A percentile compares a stretch with the other conserved stretches of the same genome.
phyloP scores from a whole-genome alignment of 192 early-diverging fungal species.

The Linderina pennispora region DNA sequence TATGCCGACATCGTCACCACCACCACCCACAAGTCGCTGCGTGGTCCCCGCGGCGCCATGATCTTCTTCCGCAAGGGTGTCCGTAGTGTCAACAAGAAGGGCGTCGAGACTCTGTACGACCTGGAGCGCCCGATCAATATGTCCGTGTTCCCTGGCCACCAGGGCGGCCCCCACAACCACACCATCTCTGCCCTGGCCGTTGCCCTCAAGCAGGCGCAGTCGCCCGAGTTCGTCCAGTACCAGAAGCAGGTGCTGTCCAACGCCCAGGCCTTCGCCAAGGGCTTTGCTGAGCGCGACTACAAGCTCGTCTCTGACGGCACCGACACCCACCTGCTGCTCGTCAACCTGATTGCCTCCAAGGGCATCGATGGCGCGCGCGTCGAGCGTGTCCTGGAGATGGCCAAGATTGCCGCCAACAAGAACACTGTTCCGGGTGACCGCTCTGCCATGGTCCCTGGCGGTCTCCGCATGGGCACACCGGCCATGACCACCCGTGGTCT shows the following conservation, averaged over 20 bases:
- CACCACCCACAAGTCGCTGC: constrained; percentile 97
- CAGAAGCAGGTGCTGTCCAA: constrained; percentile 88
- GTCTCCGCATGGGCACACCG: constrained; percentile 91
- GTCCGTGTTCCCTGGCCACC: constrained; percentile 97
- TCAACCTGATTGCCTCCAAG: constrained; percentile 74
- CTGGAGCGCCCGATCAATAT: constrained; percentile 94
- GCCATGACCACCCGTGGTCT: constrained; percentile 97
- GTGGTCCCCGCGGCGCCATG: constrained; percentile 97
- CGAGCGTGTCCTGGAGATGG: constrained; percentile 90
- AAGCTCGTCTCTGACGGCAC: constrained; percentile 88
- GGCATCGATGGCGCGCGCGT: constrained; percentile 93
- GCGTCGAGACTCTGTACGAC: constrained; percentile 78
- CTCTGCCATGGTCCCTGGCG: constrained; percentile 86
- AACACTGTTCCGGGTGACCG: constrained; percentile 99
- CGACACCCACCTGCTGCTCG: constrained; percentile 90
- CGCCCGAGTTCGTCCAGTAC: constrained; percentile 82
- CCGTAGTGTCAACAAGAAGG: constrained; percentile 84
- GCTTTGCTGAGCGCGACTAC: constrained; percentile 66
- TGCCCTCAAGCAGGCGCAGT: constrained; percentile 86
- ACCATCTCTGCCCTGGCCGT: constrained; percentile 95
- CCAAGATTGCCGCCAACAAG: constrained; percentile 98
- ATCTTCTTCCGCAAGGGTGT: constrained; percentile 98
- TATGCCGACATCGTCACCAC: constrained; percentile 97
- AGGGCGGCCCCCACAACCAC: constrained; percentile 99
- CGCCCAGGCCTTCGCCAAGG: constrained; percentile 80